These are phyloP conservation scores for Candida nanaspora DNA, from an alignment of 805 yeast species.

Conservation along the genomic window DNA sequence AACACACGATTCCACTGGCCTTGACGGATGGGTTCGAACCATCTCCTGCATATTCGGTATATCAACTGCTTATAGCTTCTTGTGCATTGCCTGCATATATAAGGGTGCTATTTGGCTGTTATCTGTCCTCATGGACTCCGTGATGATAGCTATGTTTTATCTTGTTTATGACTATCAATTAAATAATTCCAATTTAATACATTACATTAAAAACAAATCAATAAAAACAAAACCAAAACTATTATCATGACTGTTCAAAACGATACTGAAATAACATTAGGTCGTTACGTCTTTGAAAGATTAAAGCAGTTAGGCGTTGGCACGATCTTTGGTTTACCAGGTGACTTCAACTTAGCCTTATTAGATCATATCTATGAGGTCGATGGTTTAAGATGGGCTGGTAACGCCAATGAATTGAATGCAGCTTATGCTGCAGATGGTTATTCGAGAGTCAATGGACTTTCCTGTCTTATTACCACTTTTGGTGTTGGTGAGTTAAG, in stretches of 20 bases:
- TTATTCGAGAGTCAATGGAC: constrained; percentile 66
- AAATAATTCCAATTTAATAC: too few relatives aligned
- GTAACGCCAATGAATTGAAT: constrained; percentile 77
- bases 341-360: constrained; percentile 63
- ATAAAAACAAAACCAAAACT: not conserved
- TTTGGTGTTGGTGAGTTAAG: constrained; percentile 81
- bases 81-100: too few relatives aligned
- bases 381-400: constrained; percentile 72
- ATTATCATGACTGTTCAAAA: not conserved
- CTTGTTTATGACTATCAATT: too few relatives aligned
- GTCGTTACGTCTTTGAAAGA: constrained; percentile 68
- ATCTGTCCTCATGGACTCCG: too few relatives aligned
- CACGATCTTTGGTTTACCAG: constrained; percentile 68
- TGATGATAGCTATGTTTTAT: too few relatives aligned
- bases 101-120: too few relatives aligned
- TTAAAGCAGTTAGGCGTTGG: constrained; percentile 57
- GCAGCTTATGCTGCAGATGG: constrained; percentile 84
- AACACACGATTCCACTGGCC: too few relatives aligned
- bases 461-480: constrained; percentile 65
- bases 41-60: not conserved
- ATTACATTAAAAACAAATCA: too few relatives aligned
- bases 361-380: constrained; percentile 64
- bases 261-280: constrained; percentile 41
- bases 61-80: not conserved
- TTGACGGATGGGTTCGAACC: not conserved